Evolutionary conservation across 23 red algal species (phyloP).

Genomic region (Gracilaria caudata): DNA sequence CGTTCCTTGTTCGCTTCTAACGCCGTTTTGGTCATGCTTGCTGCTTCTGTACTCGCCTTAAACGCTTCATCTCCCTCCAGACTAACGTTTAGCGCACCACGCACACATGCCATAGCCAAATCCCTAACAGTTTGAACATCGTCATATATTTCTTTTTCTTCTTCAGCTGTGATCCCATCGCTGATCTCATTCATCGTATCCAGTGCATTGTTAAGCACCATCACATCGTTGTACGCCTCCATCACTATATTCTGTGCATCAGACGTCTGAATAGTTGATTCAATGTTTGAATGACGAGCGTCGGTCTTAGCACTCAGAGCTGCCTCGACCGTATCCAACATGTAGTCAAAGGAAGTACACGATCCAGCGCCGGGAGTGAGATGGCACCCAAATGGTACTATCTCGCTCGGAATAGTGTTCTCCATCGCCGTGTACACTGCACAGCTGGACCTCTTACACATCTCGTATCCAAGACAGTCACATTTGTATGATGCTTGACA

Average conservation of each 20-base stretch:
- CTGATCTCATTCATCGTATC: neutral
- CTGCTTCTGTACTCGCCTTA: neutral
- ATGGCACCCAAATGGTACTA: constrained; percentile 16
- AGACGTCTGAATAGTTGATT: too few species aligned
- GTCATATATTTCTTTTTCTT: too few species aligned
- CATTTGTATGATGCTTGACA: constrained; percentile 42
- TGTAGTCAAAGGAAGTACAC: constrained; percentile 2
- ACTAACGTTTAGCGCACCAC: neutral
- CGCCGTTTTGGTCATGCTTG: neutral
- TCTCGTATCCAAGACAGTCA: constrained; percentile 52
- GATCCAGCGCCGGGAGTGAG: constrained; percentile 13
- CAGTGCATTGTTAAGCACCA: neutral
- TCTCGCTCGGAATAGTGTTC: constrained; percentile 33
- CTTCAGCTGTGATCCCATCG: neutral
- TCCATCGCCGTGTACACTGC: constrained; percentile 22
- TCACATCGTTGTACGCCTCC: neutral
- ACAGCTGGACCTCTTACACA: constrained; percentile 36
- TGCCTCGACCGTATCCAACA: constrained; percentile 6
- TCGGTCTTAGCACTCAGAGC: too few species aligned
- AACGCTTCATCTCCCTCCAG: neutral
- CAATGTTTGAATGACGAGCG: too few species aligned
- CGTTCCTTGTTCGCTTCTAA: neutral
- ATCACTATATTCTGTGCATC: neutral
- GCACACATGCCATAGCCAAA: neutral
- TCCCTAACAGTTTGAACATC: neutral